These are phyloP conservation scores for Vitis hybrid DNA, from an alignment of 177 flowering plant species.

Conservation along the genomic window DNA sequence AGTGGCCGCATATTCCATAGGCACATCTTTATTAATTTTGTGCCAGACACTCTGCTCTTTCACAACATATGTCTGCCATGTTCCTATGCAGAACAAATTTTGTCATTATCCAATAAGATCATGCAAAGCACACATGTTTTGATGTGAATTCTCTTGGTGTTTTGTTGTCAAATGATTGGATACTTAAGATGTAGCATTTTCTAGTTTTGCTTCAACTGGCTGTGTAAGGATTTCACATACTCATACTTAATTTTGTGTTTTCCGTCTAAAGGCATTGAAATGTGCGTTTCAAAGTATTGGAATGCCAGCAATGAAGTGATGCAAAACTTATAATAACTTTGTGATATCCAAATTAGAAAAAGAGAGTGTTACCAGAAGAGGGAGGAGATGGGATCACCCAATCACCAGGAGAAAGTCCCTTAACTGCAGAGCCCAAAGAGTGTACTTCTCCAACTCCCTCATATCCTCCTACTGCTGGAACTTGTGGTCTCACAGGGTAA, in stretches of 20 bases:
- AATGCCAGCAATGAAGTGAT: neutral
- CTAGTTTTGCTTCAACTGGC: neutral
- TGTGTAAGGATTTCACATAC: no score
- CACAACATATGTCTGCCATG: conserved; percentile 93
- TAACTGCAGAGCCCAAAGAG: conserved; percentile 75
- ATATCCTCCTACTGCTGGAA: conserved; percentile 94
- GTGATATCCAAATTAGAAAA: neutral
- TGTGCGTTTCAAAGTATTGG: no score
- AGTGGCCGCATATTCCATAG: conserved; percentile 90
- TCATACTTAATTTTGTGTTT: no score
- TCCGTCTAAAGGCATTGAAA: no score
- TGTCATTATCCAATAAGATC: conserved; percentile 13
- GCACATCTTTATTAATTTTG: conserved; percentile 68
- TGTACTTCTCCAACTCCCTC: conserved; percentile 95
- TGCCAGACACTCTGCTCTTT: conserved; percentile 85
- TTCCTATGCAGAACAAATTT: conserved; percentile 49
- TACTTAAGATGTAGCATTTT: no score
- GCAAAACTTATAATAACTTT: neutral
- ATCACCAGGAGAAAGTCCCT: conserved; percentile 74
- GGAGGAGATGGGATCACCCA: conserved; percentile 93
- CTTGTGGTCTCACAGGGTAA: conserved; percentile 84
- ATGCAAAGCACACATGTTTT: neutral
- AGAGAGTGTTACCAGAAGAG: conserved; percentile 56
- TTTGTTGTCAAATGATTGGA: no score
- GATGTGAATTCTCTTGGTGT: neutral